Evolutionary conservation across 140 eudicot species (phyloP).

Genomic region (Stevia rebaudiana): DNA sequence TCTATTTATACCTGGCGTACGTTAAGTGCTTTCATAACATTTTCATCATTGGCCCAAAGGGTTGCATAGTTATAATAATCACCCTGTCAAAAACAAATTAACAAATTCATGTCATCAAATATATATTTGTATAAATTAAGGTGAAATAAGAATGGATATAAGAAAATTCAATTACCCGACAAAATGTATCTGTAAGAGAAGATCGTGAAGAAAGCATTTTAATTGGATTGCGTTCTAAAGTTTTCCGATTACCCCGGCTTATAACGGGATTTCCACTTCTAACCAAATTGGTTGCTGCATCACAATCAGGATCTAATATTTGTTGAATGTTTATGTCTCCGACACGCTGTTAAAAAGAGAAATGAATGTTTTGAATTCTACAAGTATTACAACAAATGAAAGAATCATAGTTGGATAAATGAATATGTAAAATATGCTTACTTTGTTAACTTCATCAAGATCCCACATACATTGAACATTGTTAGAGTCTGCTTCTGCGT

Average conservation of each 20-base stretch:
- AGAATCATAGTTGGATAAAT: no score
- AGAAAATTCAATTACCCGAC: slow-evolving; percentile 12
- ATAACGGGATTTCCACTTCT: slow-evolving; percentile 21
- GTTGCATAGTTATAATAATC: slow-evolving; percentile 22
- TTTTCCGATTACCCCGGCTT: slow-evolving; percentile 6
- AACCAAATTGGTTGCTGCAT: slow-evolving; percentile 29
- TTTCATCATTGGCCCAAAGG: slow-evolving; percentile 26
- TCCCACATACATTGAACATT: slow-evolving; percentile 15
- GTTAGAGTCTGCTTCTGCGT: slow-evolving; percentile 25
- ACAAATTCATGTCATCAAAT: background rate
- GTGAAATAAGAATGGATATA: background rate
- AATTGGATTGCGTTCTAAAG: slow-evolving; percentile 1
- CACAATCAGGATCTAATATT: slow-evolving; percentile 32
- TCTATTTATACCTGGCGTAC: slow-evolving; percentile 15
- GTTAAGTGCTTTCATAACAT: slow-evolving; percentile 22
- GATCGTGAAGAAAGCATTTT: slow-evolving; percentile 9
- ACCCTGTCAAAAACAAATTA: slow-evolving; percentile 8
- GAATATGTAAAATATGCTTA: background rate
- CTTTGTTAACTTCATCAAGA: slow-evolving; percentile 27
- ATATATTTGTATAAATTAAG: background rate
- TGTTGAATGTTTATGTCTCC: slow-evolving; percentile 28
- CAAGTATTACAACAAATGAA: background rate
- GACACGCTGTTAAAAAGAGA: slow-evolving; percentile 15
- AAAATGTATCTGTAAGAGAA: slow-evolving; percentile 3
- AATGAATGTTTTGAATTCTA: background rate